A percentile compares a stretch with the other conserved stretches of the same genome.
Conservation (phyloP, 1,139 yeast species). For the Candida dubliniensis region DNA sequence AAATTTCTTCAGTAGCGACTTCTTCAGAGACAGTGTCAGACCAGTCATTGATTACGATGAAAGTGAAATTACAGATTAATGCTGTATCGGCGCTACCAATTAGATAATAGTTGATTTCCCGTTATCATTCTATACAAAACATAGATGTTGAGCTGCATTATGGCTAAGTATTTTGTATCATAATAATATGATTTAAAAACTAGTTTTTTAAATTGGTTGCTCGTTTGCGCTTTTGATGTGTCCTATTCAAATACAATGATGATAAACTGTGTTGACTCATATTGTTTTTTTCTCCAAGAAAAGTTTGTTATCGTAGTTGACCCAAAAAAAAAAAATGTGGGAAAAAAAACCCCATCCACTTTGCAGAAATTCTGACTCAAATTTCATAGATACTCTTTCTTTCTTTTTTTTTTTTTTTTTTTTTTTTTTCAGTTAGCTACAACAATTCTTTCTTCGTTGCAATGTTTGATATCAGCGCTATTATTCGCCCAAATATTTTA, state of each 20-base stretch:
- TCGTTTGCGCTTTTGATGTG: not conserved
- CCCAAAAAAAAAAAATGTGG: not conserved
- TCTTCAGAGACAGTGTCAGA: constrained; percentile 12
- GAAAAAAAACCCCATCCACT: not conserved
- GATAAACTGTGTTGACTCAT: constrained; percentile 1
- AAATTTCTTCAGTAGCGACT: constrained; percentile 12
- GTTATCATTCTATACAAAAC: not conserved
- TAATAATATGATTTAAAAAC: not conserved
- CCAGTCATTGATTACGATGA: constrained; percentile 12
- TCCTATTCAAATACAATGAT: not conserved
- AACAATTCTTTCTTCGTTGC: constrained; percentile 5
- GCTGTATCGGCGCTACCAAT: not conserved
- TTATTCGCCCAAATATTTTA: constrained; percentile 83
- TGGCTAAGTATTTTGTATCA: not conserved
- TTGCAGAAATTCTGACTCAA: not conserved
- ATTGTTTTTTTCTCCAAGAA: not conserved
- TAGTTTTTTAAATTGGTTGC: not conserved
- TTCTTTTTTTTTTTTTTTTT: constrained; percentile 1
- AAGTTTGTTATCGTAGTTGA: not conserved
- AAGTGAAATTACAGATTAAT: constrained; percentile 13
- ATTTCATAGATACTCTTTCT: not conserved
- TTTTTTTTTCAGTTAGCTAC: not conserved
- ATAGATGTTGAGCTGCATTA: no score
- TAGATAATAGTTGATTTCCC: not conserved
- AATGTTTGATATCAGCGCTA: constrained; percentile 54